Conservation (phyloP, 371 early-diverging fungal species). For the Mucor plumbeus region DNA sequence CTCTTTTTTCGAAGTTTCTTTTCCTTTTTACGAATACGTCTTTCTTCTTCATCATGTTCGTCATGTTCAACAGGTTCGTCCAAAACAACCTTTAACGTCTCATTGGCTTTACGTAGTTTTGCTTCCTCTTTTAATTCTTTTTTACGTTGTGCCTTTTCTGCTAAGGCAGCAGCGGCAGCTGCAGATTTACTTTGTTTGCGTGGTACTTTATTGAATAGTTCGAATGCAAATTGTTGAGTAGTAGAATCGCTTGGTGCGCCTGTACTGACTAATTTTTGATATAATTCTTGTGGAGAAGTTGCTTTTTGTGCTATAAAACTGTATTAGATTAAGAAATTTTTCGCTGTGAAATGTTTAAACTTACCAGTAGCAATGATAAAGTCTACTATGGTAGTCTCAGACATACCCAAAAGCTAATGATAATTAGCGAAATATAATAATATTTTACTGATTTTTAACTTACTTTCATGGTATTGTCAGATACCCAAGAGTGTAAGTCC, state of each 20-base stretch:
- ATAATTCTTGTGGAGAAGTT: constrained; percentile 62
- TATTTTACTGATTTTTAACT: not conserved
- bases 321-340: not conserved
- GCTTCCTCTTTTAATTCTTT: constrained; percentile 62
- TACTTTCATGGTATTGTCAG: constrained; percentile 80
- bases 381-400: constrained; percentile 74
- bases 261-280: constrained; percentile 55
- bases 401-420: constrained; percentile 68
- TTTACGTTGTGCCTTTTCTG: constrained; percentile 50
- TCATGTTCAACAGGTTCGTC: constrained; percentile 55
- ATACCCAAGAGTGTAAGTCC: constrained; percentile 70
- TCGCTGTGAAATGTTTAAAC: not conserved
- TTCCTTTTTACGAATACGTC: constrained; percentile 44
- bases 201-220: constrained; percentile 68
- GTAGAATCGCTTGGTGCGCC: constrained; percentile 61
- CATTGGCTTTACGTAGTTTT: constrained; percentile 63
- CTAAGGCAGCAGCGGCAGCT: constrained; percentile 34
- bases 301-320: constrained; percentile 59
- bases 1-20: constrained; percentile 63
- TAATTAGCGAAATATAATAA: not conserved
- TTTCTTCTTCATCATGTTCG: constrained; percentile 29
- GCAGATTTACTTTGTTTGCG: constrained; percentile 39
- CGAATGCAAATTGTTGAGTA: constrained; percentile 66
- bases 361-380: constrained; percentile 72
- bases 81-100: constrained; percentile 56